Conservation (phyloP, 225 moss, liverwort and hornwort species). For the Bryoerythrophyllum caledonicum region DNA sequence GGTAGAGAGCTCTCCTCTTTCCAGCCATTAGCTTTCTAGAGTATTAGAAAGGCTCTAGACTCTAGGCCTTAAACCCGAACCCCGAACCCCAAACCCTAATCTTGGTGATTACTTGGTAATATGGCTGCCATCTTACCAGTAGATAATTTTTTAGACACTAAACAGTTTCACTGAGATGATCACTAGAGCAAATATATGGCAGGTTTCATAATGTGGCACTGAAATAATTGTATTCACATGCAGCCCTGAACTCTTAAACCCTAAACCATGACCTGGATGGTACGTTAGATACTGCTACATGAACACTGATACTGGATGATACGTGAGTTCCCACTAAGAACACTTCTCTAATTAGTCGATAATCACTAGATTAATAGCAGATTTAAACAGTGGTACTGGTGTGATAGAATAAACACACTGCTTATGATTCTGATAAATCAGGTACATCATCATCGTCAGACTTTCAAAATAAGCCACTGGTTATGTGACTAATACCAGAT, state of each 20-base stretch:
- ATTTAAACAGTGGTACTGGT: background rate
- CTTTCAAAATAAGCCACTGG: background rate
- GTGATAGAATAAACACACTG: background rate
- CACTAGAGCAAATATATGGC: too few species aligned
- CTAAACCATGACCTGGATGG: background rate
- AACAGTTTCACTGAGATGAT: too few species aligned
- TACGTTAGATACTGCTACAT: background rate
- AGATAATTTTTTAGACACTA: background rate
- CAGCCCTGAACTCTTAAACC: too few species aligned
- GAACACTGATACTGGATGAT: too few species aligned
- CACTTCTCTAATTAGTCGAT: too few species aligned
- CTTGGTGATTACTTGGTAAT: background rate
- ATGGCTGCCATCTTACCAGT: background rate
- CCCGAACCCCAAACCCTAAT: background rate
- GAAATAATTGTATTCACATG: too few species aligned
- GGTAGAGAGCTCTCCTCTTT: background rate
- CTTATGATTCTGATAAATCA: background rate
- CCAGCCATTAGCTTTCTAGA: background rate
- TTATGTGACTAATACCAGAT: background rate
- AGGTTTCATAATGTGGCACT: background rate
- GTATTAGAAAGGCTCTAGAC: too few species aligned
- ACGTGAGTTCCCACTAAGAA: background rate
- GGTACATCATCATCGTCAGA: background rate
- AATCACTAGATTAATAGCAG: background rate
- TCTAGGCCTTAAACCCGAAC: background rate